Evolutionary conservation across 2,329 filamentous ascomycete genomes (phyloP), one percentile per base, ranked within the genome.

Genomic region (Aplosporella prunicola): DNA sequence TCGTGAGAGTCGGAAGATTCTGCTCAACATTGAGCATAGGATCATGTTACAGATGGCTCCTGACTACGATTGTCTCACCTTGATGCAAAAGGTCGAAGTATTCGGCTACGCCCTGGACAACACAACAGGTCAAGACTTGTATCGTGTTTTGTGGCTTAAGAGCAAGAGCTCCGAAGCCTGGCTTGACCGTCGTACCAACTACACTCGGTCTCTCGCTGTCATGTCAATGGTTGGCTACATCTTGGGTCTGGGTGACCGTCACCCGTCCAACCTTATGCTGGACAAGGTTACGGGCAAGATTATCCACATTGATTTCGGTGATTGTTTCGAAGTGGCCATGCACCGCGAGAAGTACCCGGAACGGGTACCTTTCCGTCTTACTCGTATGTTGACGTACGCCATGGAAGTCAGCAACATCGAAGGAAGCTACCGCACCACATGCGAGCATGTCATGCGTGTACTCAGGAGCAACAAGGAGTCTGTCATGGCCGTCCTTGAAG

Each of bases 161-260:
- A 94, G 86, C 55, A 95, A 95, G 70, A 93, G 84, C 44, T 95
- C 89, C 0, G 91, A 99, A 61, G 82, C 89, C 2, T 99, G 91
- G 91, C 78, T 99, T 22, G 91, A 96, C 61, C 76, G 91, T 28
- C 82, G 91, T 36, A 98, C 93, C n/a, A 98, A 94, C 57, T 99
- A 98, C 64, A 98, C 91, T 13, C 82, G 91, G 41, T 96, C 89
- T 1, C 71, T 98, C 2, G 91, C 86, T 50, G 91, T 98, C 52
- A 99, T 98, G 91, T 95, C 87, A n/a, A 98, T 99, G 87, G 91
- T 96, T n/a, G 91, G 91, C 45, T 99, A 99, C 61, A 96, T 99
- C 47, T 77, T 99, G 15, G 93, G 91, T 43, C 71, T 99, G 10
- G 91, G 91, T 38, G 91, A 99, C 64, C 80, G 93, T 32, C 91